Evolutionary conservation across 371 early-diverging fungal genomes (phyloP).

Genomic region (Coemansia sp.): DNA sequence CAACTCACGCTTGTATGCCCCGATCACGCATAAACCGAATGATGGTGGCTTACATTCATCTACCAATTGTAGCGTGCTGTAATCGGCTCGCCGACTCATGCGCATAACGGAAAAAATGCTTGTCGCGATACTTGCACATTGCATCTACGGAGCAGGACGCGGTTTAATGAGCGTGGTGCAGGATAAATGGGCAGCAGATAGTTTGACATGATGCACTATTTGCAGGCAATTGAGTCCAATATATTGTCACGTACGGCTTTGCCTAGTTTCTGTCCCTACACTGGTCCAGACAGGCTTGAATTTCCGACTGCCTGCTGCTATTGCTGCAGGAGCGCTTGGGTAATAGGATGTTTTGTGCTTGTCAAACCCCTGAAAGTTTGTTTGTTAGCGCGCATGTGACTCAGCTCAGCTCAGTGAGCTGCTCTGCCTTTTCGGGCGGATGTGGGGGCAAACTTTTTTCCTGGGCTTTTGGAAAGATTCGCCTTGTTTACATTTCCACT

Average conservation of each 20-base stretch:
- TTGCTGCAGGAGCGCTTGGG: neutral
- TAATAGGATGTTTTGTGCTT: neutral
- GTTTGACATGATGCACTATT: neutral
- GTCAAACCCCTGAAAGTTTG: neutral
- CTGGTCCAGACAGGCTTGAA: neutral
- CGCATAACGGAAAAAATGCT: neutral
- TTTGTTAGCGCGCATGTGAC: neutral
- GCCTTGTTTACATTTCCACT: constrained; percentile 10
- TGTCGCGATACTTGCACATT: too few relatives aligned
- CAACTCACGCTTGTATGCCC: neutral
- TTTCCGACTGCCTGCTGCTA: too few relatives aligned
- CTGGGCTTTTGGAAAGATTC: neutral
- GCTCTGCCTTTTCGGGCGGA: neutral
- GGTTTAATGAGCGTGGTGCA: too few relatives aligned
- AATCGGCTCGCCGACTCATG: neutral
- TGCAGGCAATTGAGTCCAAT: too few relatives aligned
- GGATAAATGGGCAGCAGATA: neutral
- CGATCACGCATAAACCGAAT: neutral
- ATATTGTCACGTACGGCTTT: too few relatives aligned
- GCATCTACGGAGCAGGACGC: too few relatives aligned
- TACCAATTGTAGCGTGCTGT: neutral
- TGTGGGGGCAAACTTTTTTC: neutral
- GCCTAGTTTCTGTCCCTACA: neutral
- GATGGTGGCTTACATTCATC: neutral
- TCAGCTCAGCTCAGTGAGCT: constrained; percentile 8